Conservation (phyloP, 192 early-diverging fungal genomes). For the Chytriomyces confervae region DNA sequence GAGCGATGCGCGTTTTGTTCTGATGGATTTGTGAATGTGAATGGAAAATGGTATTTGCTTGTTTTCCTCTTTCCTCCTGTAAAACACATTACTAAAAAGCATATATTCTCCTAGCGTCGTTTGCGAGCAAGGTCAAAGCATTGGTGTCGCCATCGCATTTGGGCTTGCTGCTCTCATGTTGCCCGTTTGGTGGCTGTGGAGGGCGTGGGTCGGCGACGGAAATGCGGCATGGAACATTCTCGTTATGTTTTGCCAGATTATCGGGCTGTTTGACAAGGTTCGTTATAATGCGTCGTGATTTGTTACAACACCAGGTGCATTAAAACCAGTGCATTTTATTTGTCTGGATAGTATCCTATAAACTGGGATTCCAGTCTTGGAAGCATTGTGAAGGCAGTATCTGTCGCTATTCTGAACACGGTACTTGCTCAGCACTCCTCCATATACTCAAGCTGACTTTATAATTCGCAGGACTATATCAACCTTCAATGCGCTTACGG, state of each 20-base stretch:
- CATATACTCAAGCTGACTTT: neutral
- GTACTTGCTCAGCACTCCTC: neutral
- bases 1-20: slow-evolving; percentile 28
- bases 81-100: no score
- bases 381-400: slow-evolving; percentile 22
- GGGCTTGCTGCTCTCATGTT: neutral
- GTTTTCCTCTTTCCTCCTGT: no score
- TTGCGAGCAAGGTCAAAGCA: slow-evolving; percentile 24
- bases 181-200: slow-evolving; percentile 31
- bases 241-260: slow-evolving; percentile 23
- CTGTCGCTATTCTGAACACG: slow-evolving; percentile 27
- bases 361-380: slow-evolving; percentile 28
- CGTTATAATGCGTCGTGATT: neutral
- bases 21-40: slow-evolving; percentile 29
- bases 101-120: neutral
- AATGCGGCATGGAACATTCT: slow-evolving; percentile 21
- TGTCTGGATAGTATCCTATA: slow-evolving; percentile 1
- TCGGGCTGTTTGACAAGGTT: slow-evolving; percentile 26
- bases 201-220: slow-evolving; percentile 2
- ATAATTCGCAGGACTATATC: slow-evolving; percentile 11
- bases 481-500: slow-evolving; percentile 31
- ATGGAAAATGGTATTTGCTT: neutral
- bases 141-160: slow-evolving; percentile 22
- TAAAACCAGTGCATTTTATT: no score
- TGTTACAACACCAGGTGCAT: no score